A percentile compares a stretch with the other conserved stretches of the same genome.
phyloP scores from a whole-genome alignment of 2,329 filamentous ascomycete genomes.

The Scedosporium boydii region DNA sequence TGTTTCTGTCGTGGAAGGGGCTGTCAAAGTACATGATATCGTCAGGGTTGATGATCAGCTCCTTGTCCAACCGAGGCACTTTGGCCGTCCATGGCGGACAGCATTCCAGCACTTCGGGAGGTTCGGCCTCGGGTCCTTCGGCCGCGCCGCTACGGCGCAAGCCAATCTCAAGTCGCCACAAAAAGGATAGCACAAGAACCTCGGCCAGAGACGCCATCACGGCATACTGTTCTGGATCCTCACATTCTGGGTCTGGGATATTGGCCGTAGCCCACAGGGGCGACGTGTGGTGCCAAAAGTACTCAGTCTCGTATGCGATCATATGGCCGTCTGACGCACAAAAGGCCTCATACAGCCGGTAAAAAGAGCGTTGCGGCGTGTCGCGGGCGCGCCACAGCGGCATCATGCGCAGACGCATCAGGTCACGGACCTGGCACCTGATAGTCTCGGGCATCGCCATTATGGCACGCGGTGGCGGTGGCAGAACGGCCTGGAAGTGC shows the following conservation, averaged over 20 bases:
- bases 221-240: conserved; percentile 15
- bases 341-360: conserved; percentile 18
- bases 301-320: conserved; percentile 17
- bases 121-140: too few species aligned
- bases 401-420: conserved; percentile 9
- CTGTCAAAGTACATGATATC: too few species aligned
- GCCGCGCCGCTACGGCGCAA: conserved; percentile 6
- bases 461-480: too few species aligned
- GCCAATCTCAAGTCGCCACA: conserved; percentile 14
- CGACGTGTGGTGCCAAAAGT: conserved; percentile 16
- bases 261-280: conserved; percentile 11
- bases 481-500: too few species aligned
- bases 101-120: too few species aligned
- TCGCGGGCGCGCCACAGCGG: conserved; percentile 14
- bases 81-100: too few species aligned
- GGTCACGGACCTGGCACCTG: too few species aligned
- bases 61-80: too few species aligned
- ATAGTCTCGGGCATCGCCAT: too few species aligned
- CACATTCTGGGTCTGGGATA: conserved; percentile 12
- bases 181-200: conserved; percentile 14
- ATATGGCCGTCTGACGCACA: conserved; percentile 15
- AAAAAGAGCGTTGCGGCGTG: conserved; percentile 16
- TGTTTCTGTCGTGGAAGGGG: too few species aligned
- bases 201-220: conserved; percentile 16
- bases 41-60: too few species aligned